Evolutionary conservation across 2,329 filamentous ascomycete species (phyloP).

Genomic region (Pseudomassariella vexata): DNA sequence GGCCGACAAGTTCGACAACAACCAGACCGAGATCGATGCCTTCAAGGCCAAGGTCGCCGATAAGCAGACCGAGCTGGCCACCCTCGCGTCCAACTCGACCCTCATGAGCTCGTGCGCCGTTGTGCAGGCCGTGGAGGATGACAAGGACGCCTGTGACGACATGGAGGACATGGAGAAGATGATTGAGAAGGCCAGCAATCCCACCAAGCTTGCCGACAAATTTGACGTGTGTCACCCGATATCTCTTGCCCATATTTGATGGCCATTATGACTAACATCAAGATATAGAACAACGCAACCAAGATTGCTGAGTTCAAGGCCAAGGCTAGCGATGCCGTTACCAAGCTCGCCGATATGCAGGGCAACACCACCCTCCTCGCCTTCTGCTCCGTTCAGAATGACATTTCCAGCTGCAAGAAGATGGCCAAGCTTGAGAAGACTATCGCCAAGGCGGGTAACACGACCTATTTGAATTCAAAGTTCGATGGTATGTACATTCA

Average conservation of each 20-base stretch:
- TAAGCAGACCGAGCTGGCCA: slow-evolving; percentile 20
- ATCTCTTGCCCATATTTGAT: neutral
- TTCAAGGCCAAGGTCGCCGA: slow-evolving; percentile 30
- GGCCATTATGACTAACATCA: neutral
- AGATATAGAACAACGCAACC: slow-evolving; percentile 20
- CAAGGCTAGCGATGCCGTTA: slow-evolving; percentile 18
- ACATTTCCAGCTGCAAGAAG: slow-evolving; percentile 21
- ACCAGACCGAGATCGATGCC: slow-evolving; percentile 27
- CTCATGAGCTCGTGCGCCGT: slow-evolving; percentile 26
- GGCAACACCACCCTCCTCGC: slow-evolving; percentile 26
- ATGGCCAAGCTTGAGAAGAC: slow-evolving; percentile 23
- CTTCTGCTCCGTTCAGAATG: slow-evolving; percentile 11
- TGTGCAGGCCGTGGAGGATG: slow-evolving; percentile 23
- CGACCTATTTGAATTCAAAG: slow-evolving; percentile 24
- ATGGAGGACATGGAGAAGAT: slow-evolving; percentile 22
- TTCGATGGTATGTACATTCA: slow-evolving; percentile 19
- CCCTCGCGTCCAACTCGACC: slow-evolving; percentile 28
- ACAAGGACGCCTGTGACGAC: slow-evolving; percentile 20
- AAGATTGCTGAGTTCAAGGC: slow-evolving; percentile 27
- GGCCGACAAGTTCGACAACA: slow-evolving; percentile 23
- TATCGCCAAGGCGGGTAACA: slow-evolving; percentile 27
- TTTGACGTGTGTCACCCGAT: slow-evolving; percentile 19
- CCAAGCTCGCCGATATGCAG: slow-evolving; percentile 23
- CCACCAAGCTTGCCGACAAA: slow-evolving; percentile 23
- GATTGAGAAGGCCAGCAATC: slow-evolving; percentile 20